Base-by-base conservation (phyloP, 768 basidiomycete species). In the Strobilomyces dryophilus region DNA sequence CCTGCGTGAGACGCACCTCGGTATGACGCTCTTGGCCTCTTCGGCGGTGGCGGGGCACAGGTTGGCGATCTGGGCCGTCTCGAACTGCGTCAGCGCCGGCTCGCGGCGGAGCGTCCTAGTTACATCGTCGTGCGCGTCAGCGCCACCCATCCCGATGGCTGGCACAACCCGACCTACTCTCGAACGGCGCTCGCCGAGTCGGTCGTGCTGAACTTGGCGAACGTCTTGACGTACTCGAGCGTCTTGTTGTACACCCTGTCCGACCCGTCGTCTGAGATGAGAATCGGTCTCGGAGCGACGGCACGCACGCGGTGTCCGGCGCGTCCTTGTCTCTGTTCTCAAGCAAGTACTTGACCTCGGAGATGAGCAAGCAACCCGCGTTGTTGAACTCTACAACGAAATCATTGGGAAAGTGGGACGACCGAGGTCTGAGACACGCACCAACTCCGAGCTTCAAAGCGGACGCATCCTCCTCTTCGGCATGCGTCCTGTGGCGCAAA, bases 61-160 rank as follows among this genome's bases (percentile, higher is more conserved):
- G 62, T 95, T 95, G 15, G 91, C 91, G 49, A 95, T 89, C 66
- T 95, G 93, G 3, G 92, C 92, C 5, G 89, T 89, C 74, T 95
- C 93, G 60, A 94, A 95, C 62, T 90, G 89, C 2, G 91, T 91
- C 36, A 95, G 67, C 3, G 83, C 83, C 0, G 85, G 81, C 62
- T 93, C 90, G 58, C 90, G 77, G 47, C 87, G 80, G 8, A 95
- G 72, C 1, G 88, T 89, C 64, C 91, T 92, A 32, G 18, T n/a
- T n/a, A n/a, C 5, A 7, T 42, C 21, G 6, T 15, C 7, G 12
- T 8, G 37, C 26, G 15, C 57, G 18, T 49, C 48, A 56, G 39
- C 2, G 3, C 26, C 20, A 31, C 29, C 9, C 1, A n/a, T 14
- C 17, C 24, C 41, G 24, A 18, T 20, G 18, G 15, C 17, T 24